Conservation (phyloP, 108 stramenopile species). For the Cyclotella sp. region DNA sequence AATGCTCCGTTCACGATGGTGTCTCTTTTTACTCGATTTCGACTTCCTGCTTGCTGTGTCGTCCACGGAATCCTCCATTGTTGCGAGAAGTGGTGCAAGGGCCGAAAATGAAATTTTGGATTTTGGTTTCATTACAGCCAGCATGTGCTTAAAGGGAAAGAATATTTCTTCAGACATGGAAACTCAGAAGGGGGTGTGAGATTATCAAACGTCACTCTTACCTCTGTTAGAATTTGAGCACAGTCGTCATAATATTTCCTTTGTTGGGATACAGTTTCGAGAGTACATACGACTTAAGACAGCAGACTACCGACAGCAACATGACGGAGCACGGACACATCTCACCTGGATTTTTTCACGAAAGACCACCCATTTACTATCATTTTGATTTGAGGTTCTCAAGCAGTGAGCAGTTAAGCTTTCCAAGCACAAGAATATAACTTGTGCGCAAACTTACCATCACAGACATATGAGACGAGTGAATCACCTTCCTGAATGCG, state of each 20-base stretch:
- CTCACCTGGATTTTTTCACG: slow-evolving; percentile 91
- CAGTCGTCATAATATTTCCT: slow-evolving; percentile 98
- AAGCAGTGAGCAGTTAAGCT: neutral
- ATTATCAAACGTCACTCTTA: neutral
- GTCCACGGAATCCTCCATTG: slow-evolving; percentile 48
- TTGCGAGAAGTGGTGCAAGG: slow-evolving; percentile 75
- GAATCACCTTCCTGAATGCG: slow-evolving; percentile 72
- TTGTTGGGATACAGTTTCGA: neutral
- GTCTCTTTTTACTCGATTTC: slow-evolving; percentile 28
- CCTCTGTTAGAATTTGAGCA: slow-evolving; percentile 88
- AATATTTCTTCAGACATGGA: neutral
- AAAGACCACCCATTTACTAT: slow-evolving; percentile 97
- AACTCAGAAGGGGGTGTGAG: neutral
- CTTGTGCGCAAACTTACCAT: slow-evolving; percentile 54
- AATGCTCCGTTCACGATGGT: slow-evolving; percentile 40
- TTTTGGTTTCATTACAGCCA: slow-evolving; percentile 84
- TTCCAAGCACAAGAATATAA: neutral
- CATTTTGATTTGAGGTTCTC: too few species aligned
- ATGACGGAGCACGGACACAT: neutral
- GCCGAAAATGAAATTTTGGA: slow-evolving; percentile 73
- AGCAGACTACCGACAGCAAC: neutral
- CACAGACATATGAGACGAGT: slow-evolving; percentile 94
- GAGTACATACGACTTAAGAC: neutral
- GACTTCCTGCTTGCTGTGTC: slow-evolving; percentile 6
- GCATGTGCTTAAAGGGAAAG: slow-evolving; percentile 58